These are phyloP conservation scores for Jacaranda mimosifolia DNA, from an alignment of 257 asterid genomes.

Conservation along the genomic window DNA sequence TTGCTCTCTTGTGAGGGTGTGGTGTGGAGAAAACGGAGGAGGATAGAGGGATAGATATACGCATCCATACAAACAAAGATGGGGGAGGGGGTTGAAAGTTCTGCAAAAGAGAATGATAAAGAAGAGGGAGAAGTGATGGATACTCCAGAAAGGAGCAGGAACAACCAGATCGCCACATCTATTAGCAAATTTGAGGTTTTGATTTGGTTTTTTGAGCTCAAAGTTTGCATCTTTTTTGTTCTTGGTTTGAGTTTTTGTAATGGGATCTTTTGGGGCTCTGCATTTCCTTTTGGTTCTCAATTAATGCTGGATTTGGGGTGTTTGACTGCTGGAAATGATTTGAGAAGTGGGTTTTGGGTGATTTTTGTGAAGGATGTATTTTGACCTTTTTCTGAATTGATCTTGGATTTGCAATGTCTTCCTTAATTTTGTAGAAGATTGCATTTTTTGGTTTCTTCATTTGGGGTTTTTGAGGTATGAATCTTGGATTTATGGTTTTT, in stretches of 20 bases:
- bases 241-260: neutral
- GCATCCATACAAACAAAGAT: conserved; percentile 23
- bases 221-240: conserved; percentile 33
- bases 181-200: conserved; percentile 78
- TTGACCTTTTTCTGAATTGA: conserved; percentile 1
- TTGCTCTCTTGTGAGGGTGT: conserved; percentile 45
- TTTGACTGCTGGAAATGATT: conserved; percentile 30
- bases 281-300: conserved; percentile 30
- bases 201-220: conserved; percentile 29
- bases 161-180: conserved; percentile 71
- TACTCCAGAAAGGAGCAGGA: conserved; percentile 85
- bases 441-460: neutral
- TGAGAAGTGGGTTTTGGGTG: conserved; percentile 42
- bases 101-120: conserved; percentile 27
- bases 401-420: conserved; percentile 17
- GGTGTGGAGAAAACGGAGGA: conserved; percentile 20
- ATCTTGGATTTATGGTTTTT: conserved; percentile 28
- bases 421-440: neutral
- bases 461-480: conserved; percentile 26
- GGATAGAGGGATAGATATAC: conserved; percentile 28
- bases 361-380: conserved; percentile 6
- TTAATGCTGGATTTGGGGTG: conserved; percentile 34
- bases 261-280: conserved; percentile 28
- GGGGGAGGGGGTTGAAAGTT: conserved; percentile 45
- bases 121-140: conserved; percentile 76